Evolutionary conservation across 2,329 filamentous ascomycete species (phyloP).

Genomic region (Fusarium acutatum): DNA sequence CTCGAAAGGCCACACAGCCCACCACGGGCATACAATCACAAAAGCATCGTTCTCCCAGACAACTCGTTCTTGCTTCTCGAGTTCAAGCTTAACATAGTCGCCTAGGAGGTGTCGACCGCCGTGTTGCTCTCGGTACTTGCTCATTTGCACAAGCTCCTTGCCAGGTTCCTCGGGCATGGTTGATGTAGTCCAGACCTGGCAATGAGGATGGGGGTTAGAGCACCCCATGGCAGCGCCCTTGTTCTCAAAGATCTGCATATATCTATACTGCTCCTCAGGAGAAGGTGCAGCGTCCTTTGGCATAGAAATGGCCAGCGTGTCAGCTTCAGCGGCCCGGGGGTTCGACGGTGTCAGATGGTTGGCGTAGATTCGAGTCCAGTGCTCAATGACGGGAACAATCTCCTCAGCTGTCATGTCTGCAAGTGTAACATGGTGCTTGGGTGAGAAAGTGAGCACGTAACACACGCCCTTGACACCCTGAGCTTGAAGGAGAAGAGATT

Average conservation of each 20-base stretch:
- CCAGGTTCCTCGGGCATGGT: conserved; percentile 88
- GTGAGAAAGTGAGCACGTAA: conserved; percentile 95
- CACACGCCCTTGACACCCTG: conserved; percentile 93
- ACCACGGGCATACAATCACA: conserved; percentile 93
- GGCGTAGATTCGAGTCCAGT: conserved; percentile 92
- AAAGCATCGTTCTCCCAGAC: conserved; percentile 90
- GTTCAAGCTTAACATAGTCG: conserved; percentile 87
- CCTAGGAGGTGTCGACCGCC: conserved; percentile 78
- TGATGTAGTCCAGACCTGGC: conserved; percentile 95
- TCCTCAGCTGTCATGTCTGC: conserved; percentile 83
- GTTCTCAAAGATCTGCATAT: conserved; percentile 99
- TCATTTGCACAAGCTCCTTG: conserved; percentile 80
- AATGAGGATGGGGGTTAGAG: conserved; percentile 97
- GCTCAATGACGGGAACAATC: conserved; percentile 84
- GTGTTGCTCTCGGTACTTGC: conserved; percentile 79
- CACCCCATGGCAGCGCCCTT: conserved; percentile 98
- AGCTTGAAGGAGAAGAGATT: conserved; percentile 80
- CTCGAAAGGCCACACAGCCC: conserved; percentile 98
- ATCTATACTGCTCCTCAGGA: conserved; percentile 82
- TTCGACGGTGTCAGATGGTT: conserved; percentile 79
- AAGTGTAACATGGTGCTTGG: conserved; percentile 88
- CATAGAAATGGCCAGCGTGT: conserved; percentile 52
- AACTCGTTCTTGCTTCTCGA: conserved; percentile 81
- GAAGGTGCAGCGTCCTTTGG: conserved; percentile 46
- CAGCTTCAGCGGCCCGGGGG: conserved; percentile 60